A percentile compares a stretch with the other conserved stretches of the same genome.
These are phyloP conservation scores for Tagetes patula DNA, from an alignment of 129 eudicot genomes.

Conservation along the genomic window DNA sequence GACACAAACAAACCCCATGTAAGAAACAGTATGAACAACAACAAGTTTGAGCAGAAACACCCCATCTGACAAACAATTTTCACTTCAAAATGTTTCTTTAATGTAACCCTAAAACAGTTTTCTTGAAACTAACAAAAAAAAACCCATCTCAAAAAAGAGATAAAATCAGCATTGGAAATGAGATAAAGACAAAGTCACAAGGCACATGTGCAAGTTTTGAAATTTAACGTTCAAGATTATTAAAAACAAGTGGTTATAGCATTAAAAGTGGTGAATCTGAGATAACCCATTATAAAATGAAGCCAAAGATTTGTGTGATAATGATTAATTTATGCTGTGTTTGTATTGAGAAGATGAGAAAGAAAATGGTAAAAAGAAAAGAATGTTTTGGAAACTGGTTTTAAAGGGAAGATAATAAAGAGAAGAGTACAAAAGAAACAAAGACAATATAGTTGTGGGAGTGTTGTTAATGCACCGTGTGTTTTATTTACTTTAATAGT, in stretches of 20 bases:
- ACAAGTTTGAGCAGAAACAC: conserved; percentile 34
- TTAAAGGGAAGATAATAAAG: conserved; percentile 27
- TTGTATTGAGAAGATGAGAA: conserved; percentile 21
- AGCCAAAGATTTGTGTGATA: conserved; percentile 34
- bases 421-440: conserved; percentile 30
- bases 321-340: conserved; percentile 24
- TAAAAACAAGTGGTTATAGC: conserved; percentile 33
- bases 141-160: conserved; percentile 22
- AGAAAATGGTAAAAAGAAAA: conserved; percentile 28
- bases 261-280: conserved; percentile 35
- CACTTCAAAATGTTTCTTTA: conserved; percentile 23
- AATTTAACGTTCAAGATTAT: conserved; percentile 30
- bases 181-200: conserved; percentile 28
- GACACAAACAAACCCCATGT: conserved; percentile 54
- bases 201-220: conserved; percentile 29
- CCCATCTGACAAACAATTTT: conserved; percentile 42
- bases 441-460: conserved; percentile 16
- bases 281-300: conserved; percentile 22
- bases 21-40: conserved; percentile 35
- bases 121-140: conserved; percentile 21
- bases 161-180: conserved; percentile 16
- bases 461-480: conserved; percentile 24
- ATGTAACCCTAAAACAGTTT: conserved; percentile 39
- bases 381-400: conserved; percentile 39
- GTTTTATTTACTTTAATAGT: neutral